These are phyloP conservation scores for Leccinum broughii DNA, from an alignment of 768 basidiomycete species.

Conservation along the genomic window DNA sequence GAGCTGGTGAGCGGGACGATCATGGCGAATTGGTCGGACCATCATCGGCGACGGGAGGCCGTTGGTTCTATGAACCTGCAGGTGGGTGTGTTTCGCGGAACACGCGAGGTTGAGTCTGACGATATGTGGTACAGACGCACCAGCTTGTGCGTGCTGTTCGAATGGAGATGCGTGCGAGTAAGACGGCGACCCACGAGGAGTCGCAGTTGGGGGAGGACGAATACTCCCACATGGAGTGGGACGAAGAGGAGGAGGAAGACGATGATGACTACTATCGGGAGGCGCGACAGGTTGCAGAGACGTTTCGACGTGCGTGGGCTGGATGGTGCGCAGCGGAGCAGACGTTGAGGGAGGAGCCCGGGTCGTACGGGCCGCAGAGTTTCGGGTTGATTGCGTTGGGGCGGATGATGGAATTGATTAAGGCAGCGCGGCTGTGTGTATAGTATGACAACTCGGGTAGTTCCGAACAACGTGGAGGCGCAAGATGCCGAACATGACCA, in stretches of 20 bases:
- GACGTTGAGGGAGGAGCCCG: constrained; percentile 23
- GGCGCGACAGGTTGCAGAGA: constrained; percentile 28
- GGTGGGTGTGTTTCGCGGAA: constrained; percentile 27
- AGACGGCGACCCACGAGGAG: constrained; percentile 13
- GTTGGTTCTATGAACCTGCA: constrained; percentile 46
- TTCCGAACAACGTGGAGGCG: constrained; percentile 26
- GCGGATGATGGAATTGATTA: constrained; percentile 41
- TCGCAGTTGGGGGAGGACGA: constrained; percentile 30
- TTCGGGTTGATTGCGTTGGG: constrained; percentile 49
- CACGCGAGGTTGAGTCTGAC: background rate
- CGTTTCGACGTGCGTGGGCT: constrained; percentile 43
- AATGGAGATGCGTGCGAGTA: constrained; percentile 28
- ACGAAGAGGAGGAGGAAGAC: constrained; percentile 22
- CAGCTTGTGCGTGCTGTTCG: constrained; percentile 41
- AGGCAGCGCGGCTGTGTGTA: constrained; percentile 19
- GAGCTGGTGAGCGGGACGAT: constrained; percentile 48
- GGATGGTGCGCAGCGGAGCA: constrained; percentile 44
- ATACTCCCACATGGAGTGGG: constrained; percentile 23
- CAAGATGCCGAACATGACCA: constrained; percentile 22
- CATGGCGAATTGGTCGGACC: constrained; percentile 44
- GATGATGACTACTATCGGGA: constrained; percentile 32
- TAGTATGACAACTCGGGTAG: background rate
- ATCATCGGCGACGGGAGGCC: constrained; percentile 40
- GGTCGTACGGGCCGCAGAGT: constrained; percentile 41
- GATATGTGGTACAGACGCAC: constrained; percentile 34